Evolutionary conservation across 106 monocot genomes (phyloP).

Genomic region (Dendrobium chrysotoxum): DNA sequence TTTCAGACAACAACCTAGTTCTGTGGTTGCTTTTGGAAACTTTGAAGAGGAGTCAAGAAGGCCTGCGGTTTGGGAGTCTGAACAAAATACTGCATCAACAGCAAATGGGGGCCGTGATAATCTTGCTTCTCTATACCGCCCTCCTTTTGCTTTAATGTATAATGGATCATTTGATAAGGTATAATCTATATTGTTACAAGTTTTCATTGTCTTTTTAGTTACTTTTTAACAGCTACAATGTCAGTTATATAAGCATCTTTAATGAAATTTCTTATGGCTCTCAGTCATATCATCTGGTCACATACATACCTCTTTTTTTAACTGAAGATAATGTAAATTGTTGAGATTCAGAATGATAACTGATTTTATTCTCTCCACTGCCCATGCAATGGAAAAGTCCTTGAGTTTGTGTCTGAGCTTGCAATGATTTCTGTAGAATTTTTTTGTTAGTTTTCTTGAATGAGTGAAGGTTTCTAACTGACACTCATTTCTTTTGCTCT

Average conservation of each 20-base stretch:
- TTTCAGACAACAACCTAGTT: slow-evolving; percentile 44
- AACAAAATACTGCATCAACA: slow-evolving; percentile 40
- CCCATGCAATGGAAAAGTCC: too few species aligned
- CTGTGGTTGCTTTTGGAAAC: slow-evolving; percentile 64
- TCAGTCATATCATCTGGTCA: neutral
- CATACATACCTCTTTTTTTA: neutral
- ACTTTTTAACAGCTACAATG: neutral
- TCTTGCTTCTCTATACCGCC: slow-evolving; percentile 78
- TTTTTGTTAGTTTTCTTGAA: too few species aligned
- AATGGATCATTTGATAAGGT: slow-evolving; percentile 79
- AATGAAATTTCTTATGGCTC: neutral
- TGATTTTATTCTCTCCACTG: too few species aligned
- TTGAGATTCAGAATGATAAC: neutral
- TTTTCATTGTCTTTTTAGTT: neutral
- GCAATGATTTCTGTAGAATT: too few species aligned
- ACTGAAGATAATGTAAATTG: neutral
- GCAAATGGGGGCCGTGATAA: slow-evolving; percentile 43
- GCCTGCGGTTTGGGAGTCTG: slow-evolving; percentile 61
- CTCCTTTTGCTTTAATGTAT: slow-evolving; percentile 69
- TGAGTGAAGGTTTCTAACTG: too few species aligned
- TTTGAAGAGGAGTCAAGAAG: slow-evolving; percentile 67
- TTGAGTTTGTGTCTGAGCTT: too few species aligned
- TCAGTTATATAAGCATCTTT: neutral
- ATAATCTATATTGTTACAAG: neutral
- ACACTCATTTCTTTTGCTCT: too few species aligned